These are phyloP conservation scores for Capsella bursapastoris DNA, from an alignment of 345 rosid genomes.

Conservation along the genomic window DNA sequence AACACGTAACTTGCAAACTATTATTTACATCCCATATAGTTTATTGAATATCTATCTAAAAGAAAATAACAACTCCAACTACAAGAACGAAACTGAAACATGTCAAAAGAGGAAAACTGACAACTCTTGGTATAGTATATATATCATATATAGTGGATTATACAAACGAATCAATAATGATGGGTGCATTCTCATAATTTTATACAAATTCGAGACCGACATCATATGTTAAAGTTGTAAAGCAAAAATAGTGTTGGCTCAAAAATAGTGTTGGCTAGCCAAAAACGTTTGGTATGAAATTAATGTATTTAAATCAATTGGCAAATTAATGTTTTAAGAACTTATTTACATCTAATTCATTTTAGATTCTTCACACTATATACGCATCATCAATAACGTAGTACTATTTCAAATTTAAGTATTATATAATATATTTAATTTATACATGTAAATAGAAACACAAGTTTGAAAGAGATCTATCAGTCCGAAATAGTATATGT, in stretches of 20 bases:
- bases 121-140: background rate
- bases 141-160: background rate
- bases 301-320: background rate
- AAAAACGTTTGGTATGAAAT: constrained; percentile 10
- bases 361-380: no score
- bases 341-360: no score
- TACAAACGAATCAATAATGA: constrained; percentile 15
- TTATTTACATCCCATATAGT: constrained; percentile 6
- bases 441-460: no score
- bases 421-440: no score
- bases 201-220: constrained; percentile 10
- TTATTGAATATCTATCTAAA: background rate
- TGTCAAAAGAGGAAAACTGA: constrained; percentile 13
- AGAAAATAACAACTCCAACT: constrained; percentile 32
- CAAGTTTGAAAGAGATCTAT: background rate
- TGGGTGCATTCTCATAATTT: background rate
- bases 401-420: no score
- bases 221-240: constrained; percentile 20
- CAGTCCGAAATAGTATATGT: background rate
- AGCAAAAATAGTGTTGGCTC: constrained; percentile 6
- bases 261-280: background rate
- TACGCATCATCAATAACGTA: no score
- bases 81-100: background rate
- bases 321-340: background rate
- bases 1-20: constrained; percentile 25